phyloP scores from a whole-genome alignment of 2,329 filamentous ascomycete species.

The Bipolaris oryzae region DNA sequence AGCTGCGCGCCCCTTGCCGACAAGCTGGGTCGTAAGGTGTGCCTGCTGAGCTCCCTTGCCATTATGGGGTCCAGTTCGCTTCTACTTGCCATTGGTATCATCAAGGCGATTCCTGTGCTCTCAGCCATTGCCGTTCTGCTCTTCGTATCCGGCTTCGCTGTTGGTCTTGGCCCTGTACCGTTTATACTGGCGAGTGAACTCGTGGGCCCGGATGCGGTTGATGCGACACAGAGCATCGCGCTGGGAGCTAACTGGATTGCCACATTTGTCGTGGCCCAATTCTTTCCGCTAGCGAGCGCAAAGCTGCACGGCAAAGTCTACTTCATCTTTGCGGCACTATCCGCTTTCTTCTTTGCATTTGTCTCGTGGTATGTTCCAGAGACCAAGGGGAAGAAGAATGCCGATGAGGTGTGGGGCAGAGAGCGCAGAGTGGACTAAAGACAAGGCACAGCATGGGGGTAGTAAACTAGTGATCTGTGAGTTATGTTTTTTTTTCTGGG shows the following conservation, averaged over 20 bases:
- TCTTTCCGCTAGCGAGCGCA: constrained; percentile 87
- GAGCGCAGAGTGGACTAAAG: constrained; percentile 47
- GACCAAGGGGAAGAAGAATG: constrained; percentile 81
- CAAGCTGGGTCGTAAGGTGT: constrained; percentile 83
- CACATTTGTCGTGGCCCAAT: constrained; percentile 91
- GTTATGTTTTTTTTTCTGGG: background rate
- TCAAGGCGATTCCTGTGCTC: constrained; percentile 71
- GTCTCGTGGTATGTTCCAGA: constrained; percentile 79
- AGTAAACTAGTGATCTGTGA: background rate
- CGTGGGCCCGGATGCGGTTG: constrained; percentile 87
- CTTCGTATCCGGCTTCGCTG: constrained; percentile 88
- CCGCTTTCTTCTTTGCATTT: constrained; percentile 71
- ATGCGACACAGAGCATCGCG: constrained; percentile 87
- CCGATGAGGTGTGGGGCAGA: constrained; percentile 90
- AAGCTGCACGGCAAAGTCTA: constrained; percentile 84
- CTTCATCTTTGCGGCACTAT: constrained; percentile 84
- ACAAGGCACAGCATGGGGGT: background rate
- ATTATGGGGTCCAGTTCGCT: constrained; percentile 84
- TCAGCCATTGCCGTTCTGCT: constrained; percentile 81
- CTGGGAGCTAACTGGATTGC: constrained; percentile 86
- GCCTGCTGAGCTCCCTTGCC: constrained; percentile 78
- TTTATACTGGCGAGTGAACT: constrained; percentile 94
- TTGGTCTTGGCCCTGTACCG: constrained; percentile 90
- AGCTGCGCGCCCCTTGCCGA: constrained; percentile 85
- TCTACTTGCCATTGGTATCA: constrained; percentile 79